Base-by-base conservation (phyloP, 106 monocot genomes). In the Acanthochlamys bracteata region DNA sequence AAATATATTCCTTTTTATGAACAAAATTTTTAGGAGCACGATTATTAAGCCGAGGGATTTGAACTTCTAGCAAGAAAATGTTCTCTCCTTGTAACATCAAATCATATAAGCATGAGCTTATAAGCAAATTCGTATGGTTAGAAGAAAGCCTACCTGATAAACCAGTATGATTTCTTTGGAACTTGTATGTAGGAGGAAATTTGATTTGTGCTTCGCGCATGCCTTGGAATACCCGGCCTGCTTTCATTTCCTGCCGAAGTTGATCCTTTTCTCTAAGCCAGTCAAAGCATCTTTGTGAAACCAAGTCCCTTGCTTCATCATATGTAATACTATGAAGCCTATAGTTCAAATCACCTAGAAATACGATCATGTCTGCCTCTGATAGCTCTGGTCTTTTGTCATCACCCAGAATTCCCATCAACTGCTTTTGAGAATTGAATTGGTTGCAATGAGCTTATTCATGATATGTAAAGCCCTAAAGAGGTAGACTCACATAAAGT, bases 211-310 rank as follows among this genome's bases (percentile, higher is more conserved):
- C 81, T 66, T 82, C 81, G 61, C 81, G 73, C 77, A 77, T 70
- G 52, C 81, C 81, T 69, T 81, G 81, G 57, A 81, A 81, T n/a
- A 81, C 81, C 20, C 61, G 72, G 16, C 80, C 80, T 21, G 76
- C 72, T 56, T 73, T 76, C 81, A 81, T 81, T 59, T 81, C 81
- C 40, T 67, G 53, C 25, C 53, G 70, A 11, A 77, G 70, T 39
- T 88, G 88, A 70, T 88, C 88, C 69, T 80, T 88, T 39, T 88
- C 83, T 75, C 80, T 77, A 46, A 88, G 80, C 88, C 88, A 88
- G 63, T 88, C 88, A 73, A 88, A 88, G 24, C 76, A 75, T 72
- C 88, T 79, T 65, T 88, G 88, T 24, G 88, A 88, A 71, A 88
- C 72, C 77, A 83, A 80, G 71, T 88, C 88, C 47, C 88, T 74